Evolutionary conservation across 345 rosid genomes (phyloP), one percentile per base, ranked within the genome.

Genomic region (Pistacia atlantica): DNA sequence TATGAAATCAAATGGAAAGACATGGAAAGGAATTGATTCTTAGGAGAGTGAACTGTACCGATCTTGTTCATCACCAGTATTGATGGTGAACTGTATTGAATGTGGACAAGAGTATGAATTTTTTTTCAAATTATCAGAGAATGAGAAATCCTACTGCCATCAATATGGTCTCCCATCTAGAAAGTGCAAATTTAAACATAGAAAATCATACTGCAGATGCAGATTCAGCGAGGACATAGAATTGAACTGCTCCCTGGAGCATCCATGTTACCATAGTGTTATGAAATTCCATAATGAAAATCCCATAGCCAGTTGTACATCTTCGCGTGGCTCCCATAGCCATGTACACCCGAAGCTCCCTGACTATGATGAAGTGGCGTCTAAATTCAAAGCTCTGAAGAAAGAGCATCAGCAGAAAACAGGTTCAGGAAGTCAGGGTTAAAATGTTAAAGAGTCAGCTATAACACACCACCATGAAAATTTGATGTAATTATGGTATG

Each of bases 311-410:
- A 28, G 72, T 6, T 33, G 18, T 63, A 51, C 49, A 9, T 72
- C 75, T 2, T 60, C 56, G 16, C 4, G n/a, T 5, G 28, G 69
- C 25, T 66, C 48, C 33, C 38, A 11, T 37, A 75, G 72, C 16
- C 79, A 81, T 76, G 84, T 78, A 4, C 84, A 78, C 68, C 80
- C 77, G n/a, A 81, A 81, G 70, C 80, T 84, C 22, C 87, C 84
- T 0, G 81, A 79, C 72, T 76, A 66, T 46, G 83, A 73, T 74
- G 83, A 79, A 65, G 31, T 79, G 42, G 84, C 65, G 8, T 77
- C 79, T 5, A 74, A 76, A 61, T 81, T 81, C 63, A 63, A 5
- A 76, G 84, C 77, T 51, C 78, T 81, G 4, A 78, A 84, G 77
- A 71, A 79, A 67, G 75, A 81, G 5, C 73, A 76, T 70, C 67